Evolutionary conservation across 139 green algal genomes (phyloP).

Genomic region (Dunaliella sp.): DNA sequence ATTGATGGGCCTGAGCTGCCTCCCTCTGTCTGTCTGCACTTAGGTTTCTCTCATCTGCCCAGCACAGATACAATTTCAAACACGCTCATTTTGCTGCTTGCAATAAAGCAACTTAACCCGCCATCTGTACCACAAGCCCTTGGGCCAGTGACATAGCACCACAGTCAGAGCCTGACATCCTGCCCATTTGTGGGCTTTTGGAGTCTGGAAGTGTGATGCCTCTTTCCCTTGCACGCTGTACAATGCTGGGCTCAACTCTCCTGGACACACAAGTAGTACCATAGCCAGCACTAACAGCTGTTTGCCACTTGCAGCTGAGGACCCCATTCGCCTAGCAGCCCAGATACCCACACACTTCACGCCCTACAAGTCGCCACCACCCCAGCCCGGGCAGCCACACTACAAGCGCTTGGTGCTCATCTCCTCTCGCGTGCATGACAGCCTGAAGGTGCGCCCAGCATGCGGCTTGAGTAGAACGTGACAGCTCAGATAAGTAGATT

Average conservation of each 20-base stretch:
- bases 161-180: not conserved
- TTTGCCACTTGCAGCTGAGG: not conserved
- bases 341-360: not conserved
- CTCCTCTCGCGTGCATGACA: not conserved
- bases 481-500: no score
- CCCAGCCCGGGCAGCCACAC: not conserved
- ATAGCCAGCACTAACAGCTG: not conserved
- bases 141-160: not conserved
- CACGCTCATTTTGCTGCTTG: no score
- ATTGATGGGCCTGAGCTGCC: not conserved
- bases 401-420: not conserved
- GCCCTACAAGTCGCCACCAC: not conserved
- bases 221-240: not conserved
- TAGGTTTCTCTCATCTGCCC: no score
- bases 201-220: not conserved
- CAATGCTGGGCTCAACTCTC: no score
- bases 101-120: no score
- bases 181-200: not conserved
- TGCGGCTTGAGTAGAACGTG: no score
- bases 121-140: not conserved
- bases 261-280: not conserved
- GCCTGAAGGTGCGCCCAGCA: not conserved
- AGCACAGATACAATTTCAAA: no score
- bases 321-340: not conserved
- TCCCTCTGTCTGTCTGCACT: no score